Evolutionary conservation across 805 yeast species (phyloP).

Genomic region (Cyberlindnera maritima): DNA sequence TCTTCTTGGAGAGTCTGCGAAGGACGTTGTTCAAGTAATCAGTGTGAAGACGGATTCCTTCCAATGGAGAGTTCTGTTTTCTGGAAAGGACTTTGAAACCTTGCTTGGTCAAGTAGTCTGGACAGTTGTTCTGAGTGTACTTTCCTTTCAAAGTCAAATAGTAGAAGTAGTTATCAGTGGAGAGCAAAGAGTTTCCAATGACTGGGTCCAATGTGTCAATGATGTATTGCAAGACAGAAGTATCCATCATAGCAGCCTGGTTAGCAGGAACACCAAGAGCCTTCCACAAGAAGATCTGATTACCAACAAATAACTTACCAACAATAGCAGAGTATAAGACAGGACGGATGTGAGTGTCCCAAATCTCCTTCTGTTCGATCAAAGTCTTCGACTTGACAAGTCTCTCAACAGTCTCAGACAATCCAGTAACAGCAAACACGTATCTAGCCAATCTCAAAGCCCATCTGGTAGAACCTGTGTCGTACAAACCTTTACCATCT

Average conservation of each 20-base stretch:
- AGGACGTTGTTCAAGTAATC: slow-evolving; percentile 77
- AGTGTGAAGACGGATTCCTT: slow-evolving; percentile 73
- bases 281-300: slow-evolving; percentile 83
- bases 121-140: slow-evolving; percentile 65
- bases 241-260: slow-evolving; percentile 79
- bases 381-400: slow-evolving; percentile 57
- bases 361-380: slow-evolving; percentile 60
- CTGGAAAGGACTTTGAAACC: slow-evolving; percentile 52
- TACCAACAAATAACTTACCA: slow-evolving; percentile 67
- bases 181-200: slow-evolving; percentile 57
- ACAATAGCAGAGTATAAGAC: slow-evolving; percentile 69
- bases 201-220: slow-evolving; percentile 79
- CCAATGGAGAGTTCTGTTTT: slow-evolving; percentile 47
- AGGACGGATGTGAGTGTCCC: slow-evolving; percentile 64
- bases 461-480: slow-evolving; percentile 87
- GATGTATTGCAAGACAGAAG: slow-evolving; percentile 66
- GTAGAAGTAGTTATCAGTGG: slow-evolving; percentile 76
- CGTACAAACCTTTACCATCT: slow-evolving; percentile 63
- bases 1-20: slow-evolving; percentile 55
- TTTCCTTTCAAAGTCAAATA: slow-evolving; percentile 62
- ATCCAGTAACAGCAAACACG: slow-evolving; percentile 56
- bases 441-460: slow-evolving; percentile 67
- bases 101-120: slow-evolving; percentile 63
- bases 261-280: slow-evolving; percentile 88
- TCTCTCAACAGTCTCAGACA: slow-evolving; percentile 46